Base-by-base conservation (phyloP, 2,329 filamentous ascomycete species). In the Madurella fahalii region DNA sequence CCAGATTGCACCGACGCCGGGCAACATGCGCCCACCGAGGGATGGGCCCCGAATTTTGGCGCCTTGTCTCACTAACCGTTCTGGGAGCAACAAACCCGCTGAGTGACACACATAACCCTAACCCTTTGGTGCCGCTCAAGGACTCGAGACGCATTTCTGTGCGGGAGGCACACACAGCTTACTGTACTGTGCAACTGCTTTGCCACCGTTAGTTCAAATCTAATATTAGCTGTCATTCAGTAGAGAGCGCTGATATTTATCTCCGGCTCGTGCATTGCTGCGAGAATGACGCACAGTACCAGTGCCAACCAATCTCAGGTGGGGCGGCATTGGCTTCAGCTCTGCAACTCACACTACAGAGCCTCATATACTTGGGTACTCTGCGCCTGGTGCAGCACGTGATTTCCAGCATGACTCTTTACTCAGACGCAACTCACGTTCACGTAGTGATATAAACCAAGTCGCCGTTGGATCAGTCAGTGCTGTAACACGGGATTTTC, bases 1-100 rank as follows among this genome's bases (percentile, higher is more conserved):
- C 64, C 64, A 66, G 64, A 66, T 66, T 65, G 63, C 64, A 61
- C 54, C 54, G 40, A 54, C 46, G 47, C 54, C 57, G 39, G 59
- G 54, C 34, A 2, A 42, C 53, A 56, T 54, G 56, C 53, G 54
- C 52, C 54, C 53, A 49, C 57, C 54, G 52, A 53, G 58, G 53
- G 51, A 45, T 53, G 52, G 25, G 51, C 47, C 55, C 59, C 55
- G 55, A 56, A 56, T 50, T 57, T 52, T 53, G 58, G 46, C 13
- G 43, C 48, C 57, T 32, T 32, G 42, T 40, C 41, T 40, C 34
- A 37, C 34, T 37, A 46, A 46, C 50, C 42, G 12, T 40, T 46
- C 47, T 49, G n/a, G 37, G 47, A 40, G 25, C 25, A 17, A 18
- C 25, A 40, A 34, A 37, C 11, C 34, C 9, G 4, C 34, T n/a